phyloP scores from a whole-genome alignment of 352 stramenopile species.

The Phytopythium sindhum region DNA sequence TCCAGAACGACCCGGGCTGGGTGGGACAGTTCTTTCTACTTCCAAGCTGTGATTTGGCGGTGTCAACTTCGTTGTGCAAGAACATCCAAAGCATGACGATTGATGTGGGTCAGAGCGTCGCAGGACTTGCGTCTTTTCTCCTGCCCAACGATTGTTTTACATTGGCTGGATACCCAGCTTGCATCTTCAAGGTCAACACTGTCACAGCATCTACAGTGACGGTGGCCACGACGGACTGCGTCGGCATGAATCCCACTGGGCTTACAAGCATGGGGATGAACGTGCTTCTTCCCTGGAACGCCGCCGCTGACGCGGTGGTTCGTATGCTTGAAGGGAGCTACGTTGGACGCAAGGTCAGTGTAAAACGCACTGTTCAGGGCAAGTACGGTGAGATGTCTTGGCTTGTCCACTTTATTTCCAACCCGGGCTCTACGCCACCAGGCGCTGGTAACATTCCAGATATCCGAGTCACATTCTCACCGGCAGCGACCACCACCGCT shows the following conservation, averaged over 20 bases:
- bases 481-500: slow-evolving; percentile 12
- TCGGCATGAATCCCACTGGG: slow-evolving; percentile 15
- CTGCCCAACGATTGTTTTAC: slow-evolving; percentile 50
- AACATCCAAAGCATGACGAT: slow-evolving; percentile 33
- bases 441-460: slow-evolving; percentile 87
- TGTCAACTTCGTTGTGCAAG: slow-evolving; percentile 15
- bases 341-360: slow-evolving; percentile 70
- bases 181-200: slow-evolving; percentile 46
- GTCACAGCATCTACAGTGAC: slow-evolving; percentile 28
- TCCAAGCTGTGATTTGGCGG: slow-evolving; percentile 22
- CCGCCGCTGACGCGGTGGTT: slow-evolving; percentile 40
- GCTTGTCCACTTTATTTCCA: slow-evolving; percentile 93
- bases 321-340: slow-evolving; percentile 55
- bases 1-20: slow-evolving; percentile 69
- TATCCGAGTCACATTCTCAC: slow-evolving; percentile 45
- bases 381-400: slow-evolving; percentile 95
- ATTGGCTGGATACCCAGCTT: slow-evolving; percentile 39
- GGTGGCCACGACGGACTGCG: slow-evolving; percentile 33
- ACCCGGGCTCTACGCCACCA: slow-evolving; percentile 83
- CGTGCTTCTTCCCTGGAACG: slow-evolving; percentile 67
- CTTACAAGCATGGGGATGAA: slow-evolving; percentile 13
- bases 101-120: not conserved
- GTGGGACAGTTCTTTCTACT: slow-evolving; percentile 34
- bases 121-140: slow-evolving; percentile 27
- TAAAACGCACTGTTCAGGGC: slow-evolving; percentile 87